Conservation (phyloP, 2,329 filamentous ascomycete genomes). For the Cryphonectria nitschkei region DNA sequence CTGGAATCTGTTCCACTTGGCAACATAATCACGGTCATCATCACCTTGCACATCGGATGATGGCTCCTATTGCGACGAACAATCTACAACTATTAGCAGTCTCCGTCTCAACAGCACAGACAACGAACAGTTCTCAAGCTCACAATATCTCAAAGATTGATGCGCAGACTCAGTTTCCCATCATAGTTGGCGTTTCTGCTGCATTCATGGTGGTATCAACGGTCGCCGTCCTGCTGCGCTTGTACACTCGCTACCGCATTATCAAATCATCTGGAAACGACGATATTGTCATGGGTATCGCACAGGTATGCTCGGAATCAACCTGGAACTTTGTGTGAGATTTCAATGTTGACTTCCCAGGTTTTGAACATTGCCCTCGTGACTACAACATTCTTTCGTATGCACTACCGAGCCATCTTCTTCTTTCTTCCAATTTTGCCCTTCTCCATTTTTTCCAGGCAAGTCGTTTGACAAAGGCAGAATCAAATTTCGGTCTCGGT, state of each 20-base stretch:
- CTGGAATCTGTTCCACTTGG: slow-evolving; percentile 2
- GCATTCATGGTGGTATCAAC: slow-evolving; percentile 33
- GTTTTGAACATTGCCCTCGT: slow-evolving; percentile 33
- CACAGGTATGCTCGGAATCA: slow-evolving; percentile 29
- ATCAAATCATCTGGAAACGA: slow-evolving; percentile 35
- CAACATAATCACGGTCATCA: slow-evolving; percentile 8
- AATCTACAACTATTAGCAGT: slow-evolving; percentile 17
- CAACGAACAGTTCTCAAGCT: slow-evolving; percentile 21
- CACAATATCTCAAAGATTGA: slow-evolving; percentile 33
- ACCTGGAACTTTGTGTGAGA: too few species aligned
- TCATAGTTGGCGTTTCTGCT: slow-evolving; percentile 34
- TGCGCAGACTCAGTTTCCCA: slow-evolving; percentile 34
- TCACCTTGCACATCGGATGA: slow-evolving; percentile 13
- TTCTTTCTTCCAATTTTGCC: background rate
- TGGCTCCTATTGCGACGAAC: slow-evolving; percentile 18
- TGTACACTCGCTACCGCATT: slow-evolving; percentile 36
- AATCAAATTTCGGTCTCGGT: slow-evolving; percentile 35
- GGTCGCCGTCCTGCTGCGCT: slow-evolving; percentile 34
- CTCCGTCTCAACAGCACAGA: slow-evolving; percentile 17
- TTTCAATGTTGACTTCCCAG: background rate
- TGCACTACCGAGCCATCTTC: background rate
- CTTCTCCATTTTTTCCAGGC: background rate
- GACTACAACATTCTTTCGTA: slow-evolving; percentile 32
- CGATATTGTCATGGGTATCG: slow-evolving; percentile 35
- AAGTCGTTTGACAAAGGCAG: slow-evolving; percentile 18